Base-by-base conservation (phyloP, 1,139 yeast genomes). In the Hanseniaspora gamundiae region DNA sequence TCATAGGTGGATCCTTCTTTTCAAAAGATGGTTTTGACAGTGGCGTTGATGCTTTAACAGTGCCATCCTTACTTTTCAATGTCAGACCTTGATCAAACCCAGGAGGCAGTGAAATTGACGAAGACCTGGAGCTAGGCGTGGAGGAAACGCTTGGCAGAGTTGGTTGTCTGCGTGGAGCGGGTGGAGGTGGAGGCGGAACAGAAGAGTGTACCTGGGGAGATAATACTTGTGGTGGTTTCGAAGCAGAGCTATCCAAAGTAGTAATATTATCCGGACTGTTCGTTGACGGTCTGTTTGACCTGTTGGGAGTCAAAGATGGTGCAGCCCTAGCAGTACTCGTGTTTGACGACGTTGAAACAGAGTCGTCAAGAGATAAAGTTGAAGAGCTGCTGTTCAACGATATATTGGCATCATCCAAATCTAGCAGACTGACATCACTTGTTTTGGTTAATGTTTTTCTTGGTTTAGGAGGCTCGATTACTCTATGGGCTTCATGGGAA, bases 391-490 rank as follows among this genome's bases (percentile, higher is more conserved):
- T 17, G 10, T 9, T 33, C 19, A 17, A 17, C 4, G 36, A 33
- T 4, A 11, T 17, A 8, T 17, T 24, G 7, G 39, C n/a, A 10
- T 11, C 11, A 22, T 36, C 39, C 19, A 36, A 22, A 24, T 36
- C 44, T 19, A 44, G 29, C 10, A 44, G 16, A 20, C 42, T 44
- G 11, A 41, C 24, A 7, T 41, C 44, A 22, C 58, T 60, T 10
- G 52, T 50, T 30, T 52, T 39, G 4, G 44, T 42, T 10, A 52
- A 51, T 9, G 50, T 43, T 38, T 44, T 13, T n/a, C 56, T 46
- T 26, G 45, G 35, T 9, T 48, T 22, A 42, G 35, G 28, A 44
- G 47, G n/a, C 38, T 19, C 10, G 39, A 20, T 5, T 45, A 38
- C 20, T 45, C 2, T 51, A 50, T 14, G 49, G 42, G 9, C 48